Conservation (phyloP, 441 rosid genomes). For the Arabidopsis hybrid region DNA sequence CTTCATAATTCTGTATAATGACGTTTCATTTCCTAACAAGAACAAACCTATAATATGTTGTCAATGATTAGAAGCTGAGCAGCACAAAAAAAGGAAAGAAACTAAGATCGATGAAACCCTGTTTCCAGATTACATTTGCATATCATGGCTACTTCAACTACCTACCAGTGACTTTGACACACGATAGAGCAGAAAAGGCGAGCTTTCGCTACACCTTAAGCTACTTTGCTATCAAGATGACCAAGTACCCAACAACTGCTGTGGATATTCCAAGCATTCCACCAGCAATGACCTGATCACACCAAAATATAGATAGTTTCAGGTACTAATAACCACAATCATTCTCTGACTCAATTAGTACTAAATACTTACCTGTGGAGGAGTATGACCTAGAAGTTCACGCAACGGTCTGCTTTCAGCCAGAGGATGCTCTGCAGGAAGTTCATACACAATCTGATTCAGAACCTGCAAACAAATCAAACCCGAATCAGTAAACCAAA, state of each 20-base stretch:
- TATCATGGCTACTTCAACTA: constrained; percentile 16
- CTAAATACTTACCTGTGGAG: constrained; percentile 63
- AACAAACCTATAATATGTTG: constrained; percentile 20
- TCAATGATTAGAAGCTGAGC: constrained; percentile 28
- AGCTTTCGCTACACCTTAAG: not conserved
- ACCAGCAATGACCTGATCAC: constrained; percentile 80
- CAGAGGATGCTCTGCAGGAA: constrained; percentile 78
- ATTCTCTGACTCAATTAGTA: not conserved
- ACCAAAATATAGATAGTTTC: constrained; percentile 10
- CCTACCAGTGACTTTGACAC: constrained; percentile 16
- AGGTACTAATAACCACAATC: not conserved
- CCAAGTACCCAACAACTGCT: constrained; percentile 58
- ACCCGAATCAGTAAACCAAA: constrained; percentile 2
- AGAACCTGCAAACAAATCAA: constrained; percentile 51
- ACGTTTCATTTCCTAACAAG: constrained; percentile 15
- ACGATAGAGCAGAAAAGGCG: not conserved
- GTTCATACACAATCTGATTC: constrained; percentile 80
- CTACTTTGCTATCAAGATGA: constrained; percentile 38
- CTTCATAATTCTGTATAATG: not conserved
- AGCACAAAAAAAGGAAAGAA: not conserved
- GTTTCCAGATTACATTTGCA: constrained; percentile 16
- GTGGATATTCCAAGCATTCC: constrained; percentile 74
- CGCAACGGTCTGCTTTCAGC: constrained; percentile 72
- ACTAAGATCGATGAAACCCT: constrained; percentile 4
- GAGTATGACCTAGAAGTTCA: constrained; percentile 80